phyloP scores from a whole-genome alignment of 78 protist species.

The Speleostelium caveatum region DNA sequence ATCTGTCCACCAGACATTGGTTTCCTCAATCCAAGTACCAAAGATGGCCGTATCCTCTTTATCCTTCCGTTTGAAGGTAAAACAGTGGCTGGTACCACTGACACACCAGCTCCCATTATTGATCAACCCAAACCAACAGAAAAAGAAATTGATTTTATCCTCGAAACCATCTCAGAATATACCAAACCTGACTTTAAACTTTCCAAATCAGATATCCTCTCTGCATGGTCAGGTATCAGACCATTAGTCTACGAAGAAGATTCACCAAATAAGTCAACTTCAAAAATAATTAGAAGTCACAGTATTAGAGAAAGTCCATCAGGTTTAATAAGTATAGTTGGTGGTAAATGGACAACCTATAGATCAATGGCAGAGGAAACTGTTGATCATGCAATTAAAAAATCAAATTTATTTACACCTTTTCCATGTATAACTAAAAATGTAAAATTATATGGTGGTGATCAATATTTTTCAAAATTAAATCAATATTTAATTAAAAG shows the following conservation, averaged over 20 bases:
- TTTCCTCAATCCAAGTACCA: constrained; percentile 85
- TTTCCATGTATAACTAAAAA: constrained; percentile 4
- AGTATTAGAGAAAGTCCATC: constrained; percentile 64
- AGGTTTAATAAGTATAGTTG: constrained; percentile 91
- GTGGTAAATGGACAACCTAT: constrained; percentile 99
- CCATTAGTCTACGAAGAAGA: constrained; percentile 78
- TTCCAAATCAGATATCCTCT: constrained; percentile 46
- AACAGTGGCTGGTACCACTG: constrained; percentile 96
- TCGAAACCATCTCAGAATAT: constrained; percentile 35
- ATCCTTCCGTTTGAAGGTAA: constrained; percentile 93
- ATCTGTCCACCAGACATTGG: constrained; percentile 81
- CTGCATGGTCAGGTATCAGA: constrained; percentile 92
- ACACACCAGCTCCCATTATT: constrained; percentile 64
- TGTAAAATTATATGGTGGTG: constrained; percentile 58
- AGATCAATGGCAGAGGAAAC: constrained; percentile 95
- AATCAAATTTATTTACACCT: constrained; percentile 12
- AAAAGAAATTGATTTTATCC: constrained; percentile 75
- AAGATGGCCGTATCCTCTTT: constrained; percentile 96
- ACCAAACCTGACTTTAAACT: constrained; percentile 21
- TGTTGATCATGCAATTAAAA: constrained; percentile 74
- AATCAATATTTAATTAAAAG: constrained; percentile 8
- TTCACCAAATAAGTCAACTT: constrained; percentile 55
- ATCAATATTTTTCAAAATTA: constrained; percentile 25
- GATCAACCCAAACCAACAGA: constrained; percentile 74
- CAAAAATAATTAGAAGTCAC: constrained; percentile 83